These are phyloP conservation scores for Anaeramoeba ignava DNA, from an alignment of 78 protist species.

Conservation along the genomic window DNA sequence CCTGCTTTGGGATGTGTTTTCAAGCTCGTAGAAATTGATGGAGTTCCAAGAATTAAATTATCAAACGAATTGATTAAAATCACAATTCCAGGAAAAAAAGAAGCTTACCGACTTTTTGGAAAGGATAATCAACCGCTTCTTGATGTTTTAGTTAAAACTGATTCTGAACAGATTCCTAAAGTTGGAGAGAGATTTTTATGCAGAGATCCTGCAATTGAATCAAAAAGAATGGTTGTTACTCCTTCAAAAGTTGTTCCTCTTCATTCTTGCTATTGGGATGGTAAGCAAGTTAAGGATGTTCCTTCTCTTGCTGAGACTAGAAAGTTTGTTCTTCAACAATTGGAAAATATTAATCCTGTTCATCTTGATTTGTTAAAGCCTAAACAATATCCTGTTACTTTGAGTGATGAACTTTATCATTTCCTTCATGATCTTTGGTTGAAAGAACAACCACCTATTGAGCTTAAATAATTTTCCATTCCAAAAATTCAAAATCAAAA, in stretches of 20 bases:
- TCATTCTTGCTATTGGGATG: background rate
- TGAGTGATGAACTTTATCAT: background rate
- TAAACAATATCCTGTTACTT: background rate
- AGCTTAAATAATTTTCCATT: no score
- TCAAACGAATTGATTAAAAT: background rate
- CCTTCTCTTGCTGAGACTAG: background rate
- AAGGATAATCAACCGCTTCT: background rate
- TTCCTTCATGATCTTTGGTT: background rate
- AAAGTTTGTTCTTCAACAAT: background rate
- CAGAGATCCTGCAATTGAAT: background rate
- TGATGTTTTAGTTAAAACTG: background rate
- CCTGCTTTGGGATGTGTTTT: constrained; percentile 89
- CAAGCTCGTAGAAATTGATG: constrained; percentile 40
- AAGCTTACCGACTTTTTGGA: background rate
- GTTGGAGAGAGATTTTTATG: background rate
- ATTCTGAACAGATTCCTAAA: background rate
- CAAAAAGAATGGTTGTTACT: background rate
- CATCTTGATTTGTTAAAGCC: background rate
- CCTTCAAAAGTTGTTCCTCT: background rate
- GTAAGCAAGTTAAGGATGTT: background rate
- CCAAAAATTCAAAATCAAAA: no score
- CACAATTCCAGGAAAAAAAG: background rate
- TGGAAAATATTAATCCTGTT: background rate
- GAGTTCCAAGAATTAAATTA: background rate
- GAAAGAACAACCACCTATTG: background rate